Base-by-base conservation (phyloP, 352 stramenopile species). In the Phytophthora pseudosyringae region DNA sequence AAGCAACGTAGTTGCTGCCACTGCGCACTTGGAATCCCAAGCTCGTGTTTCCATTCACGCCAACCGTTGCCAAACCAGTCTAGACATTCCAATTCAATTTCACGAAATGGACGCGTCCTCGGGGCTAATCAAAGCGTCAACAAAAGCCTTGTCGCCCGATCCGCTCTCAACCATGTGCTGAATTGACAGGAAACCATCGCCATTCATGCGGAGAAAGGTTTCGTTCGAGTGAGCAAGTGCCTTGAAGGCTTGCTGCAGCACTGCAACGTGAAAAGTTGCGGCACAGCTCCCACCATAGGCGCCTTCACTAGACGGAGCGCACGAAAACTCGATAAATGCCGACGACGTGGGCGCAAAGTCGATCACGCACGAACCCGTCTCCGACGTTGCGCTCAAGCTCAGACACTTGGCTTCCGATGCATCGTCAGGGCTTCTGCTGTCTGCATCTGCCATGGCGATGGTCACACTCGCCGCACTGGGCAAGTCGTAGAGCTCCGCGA, bases 291-390 rank as follows among this genome's bases (percentile, higher is more conserved):
- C 71, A 29, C 39, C 49, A 21, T 69, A 65, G 9, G 67, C 65
- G 6, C 38, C 46, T 21, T 74, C 69, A 45, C 31, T 53, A 13
- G 55, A 18, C 1, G 59, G 39, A n/a, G 64, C 73, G 52, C 85
- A 91, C 38, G 80, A 86, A 54, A 90, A 93, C 70, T 95, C 84
- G 47, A 95, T 93, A 65, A 95, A 92, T 26, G 88, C 88, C 7
- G 75, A 71, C 25, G 88, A 95, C 26, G 72, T 79, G 1, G 71
- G 75, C 5, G 76, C 76, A 63, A 95, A 93, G 8, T 83, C 84
- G 45, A 95, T 95, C 58, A 94, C 88, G 41, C 88, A 94, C 18
- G 83, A 88, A 3, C 86, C 86, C 1, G 75, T 91, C 52, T 91
- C 83, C 1, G 84, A 92, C 28, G 67, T 84, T 1, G 86, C 83